Evolutionary conservation across 1,284 basidiomycete species (phyloP), one percentile per base, ranked within the genome.

Genomic region (Omphalotus olearius): DNA sequence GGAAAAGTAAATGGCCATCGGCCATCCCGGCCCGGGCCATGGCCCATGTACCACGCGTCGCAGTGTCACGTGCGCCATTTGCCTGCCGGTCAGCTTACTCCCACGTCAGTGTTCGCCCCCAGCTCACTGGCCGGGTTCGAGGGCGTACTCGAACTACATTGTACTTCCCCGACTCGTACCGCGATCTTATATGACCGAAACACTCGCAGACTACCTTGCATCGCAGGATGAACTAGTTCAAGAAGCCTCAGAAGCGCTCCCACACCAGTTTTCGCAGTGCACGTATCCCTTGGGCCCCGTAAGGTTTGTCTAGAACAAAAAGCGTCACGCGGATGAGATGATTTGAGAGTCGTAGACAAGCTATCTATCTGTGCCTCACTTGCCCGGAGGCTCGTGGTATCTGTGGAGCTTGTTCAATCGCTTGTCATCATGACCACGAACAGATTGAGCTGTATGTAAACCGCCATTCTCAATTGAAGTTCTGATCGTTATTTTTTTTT

Each of bases 381-480:
- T 91, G 88, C 64, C 72, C 76, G 26, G 74, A 74, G 50, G 71
- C 72, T 76, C 64, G 71, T 51, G 75, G 75, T 25, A 69, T 91
- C 50, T 91, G 88, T 60, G 78, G 83, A 13, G 84, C 88, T n/a
- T 91, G 88, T 66, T 88, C 86, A 16, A 77, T 91, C 47, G 85
- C 88, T 16, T 91, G 88, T 61, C 88, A 91, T 63, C 85, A 84
- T 14, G 74, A 88, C 63, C 85, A 89, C 66, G 85, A 90, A 61
- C 88, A 91, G 64, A 66, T 91, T 47, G 89, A 91, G 64, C 74
- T 91, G 69, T 76, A 57, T 60, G 71, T 61, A 49, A 28, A 30
- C 39, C 20, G 3, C 25, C 17, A 14, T 26, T 49, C 36, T 40
- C 30, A 46, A 33, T 55, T 13, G 42, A 1, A 33, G 16, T 10